Conservation (phyloP, 1,139 yeast genomes). For the Pneumocystis canis region DNA sequence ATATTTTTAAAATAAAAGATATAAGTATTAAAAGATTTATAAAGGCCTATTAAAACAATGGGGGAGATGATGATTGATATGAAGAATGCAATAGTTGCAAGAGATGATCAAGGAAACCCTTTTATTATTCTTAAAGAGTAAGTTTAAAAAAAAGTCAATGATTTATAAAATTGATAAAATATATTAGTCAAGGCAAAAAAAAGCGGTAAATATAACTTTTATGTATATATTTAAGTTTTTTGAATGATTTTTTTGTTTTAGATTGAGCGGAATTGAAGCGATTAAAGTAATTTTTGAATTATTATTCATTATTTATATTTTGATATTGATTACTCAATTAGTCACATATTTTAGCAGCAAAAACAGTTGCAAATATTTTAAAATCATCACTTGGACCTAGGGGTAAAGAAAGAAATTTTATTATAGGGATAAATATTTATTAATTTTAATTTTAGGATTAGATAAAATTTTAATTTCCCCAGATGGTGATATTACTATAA, state of each 20-base stretch:
- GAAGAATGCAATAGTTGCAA: constrained; percentile 96
- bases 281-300: constrained; percentile 43
- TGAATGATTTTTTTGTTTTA: neutral
- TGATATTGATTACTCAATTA: neutral
- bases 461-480: constrained; percentile 87
- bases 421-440: neutral
- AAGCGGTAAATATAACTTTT: constrained; percentile 29
- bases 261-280: constrained; percentile 89
- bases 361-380: constrained; percentile 85
- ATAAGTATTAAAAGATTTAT: neutral
- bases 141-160: constrained; percentile 8
- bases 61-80: constrained; percentile 67
- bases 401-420: constrained; percentile 25
- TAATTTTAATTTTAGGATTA: constrained; percentile 31
- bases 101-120: constrained; percentile 98
- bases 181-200: constrained; percentile 60
- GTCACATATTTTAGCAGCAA: constrained; percentile 78
- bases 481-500: constrained; percentile 94
- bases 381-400: constrained; percentile 92
- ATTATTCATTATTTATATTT: neutral
- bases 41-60: neutral
- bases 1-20: neutral
- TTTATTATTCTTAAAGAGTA: constrained; percentile 84
- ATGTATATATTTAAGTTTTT: neutral
- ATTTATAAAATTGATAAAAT: neutral